These are phyloP conservation scores for Drechslera avenae DNA, from an alignment of 2,329 filamentous ascomycete genomes.

Conservation along the genomic window DNA sequence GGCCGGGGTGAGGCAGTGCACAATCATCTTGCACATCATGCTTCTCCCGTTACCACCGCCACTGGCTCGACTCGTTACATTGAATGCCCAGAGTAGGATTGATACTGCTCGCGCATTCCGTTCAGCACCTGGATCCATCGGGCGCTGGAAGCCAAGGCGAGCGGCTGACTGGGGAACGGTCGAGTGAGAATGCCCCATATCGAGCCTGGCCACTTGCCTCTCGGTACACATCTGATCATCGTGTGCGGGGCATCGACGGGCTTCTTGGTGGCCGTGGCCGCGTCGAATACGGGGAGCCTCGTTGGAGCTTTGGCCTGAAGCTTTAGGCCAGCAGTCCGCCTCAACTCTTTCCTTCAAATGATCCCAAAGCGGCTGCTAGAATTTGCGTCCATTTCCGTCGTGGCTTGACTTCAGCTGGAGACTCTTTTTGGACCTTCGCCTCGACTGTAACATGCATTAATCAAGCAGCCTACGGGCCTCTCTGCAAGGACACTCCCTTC, in stretches of 20 bases:
- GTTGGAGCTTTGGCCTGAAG: constrained; percentile 26
- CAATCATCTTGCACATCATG: constrained; percentile 20
- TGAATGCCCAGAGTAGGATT: constrained; percentile 5
- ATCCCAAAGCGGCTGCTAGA: constrained; percentile 20
- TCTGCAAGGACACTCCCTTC: constrained; percentile 29
- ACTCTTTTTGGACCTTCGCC: constrained; percentile 23
- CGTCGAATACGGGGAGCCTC: constrained; percentile 19
- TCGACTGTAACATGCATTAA: constrained; percentile 16
- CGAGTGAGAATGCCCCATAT: constrained; percentile 15
- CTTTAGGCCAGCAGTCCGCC: constrained; percentile 29
- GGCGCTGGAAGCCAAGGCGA: constrained; percentile 22
- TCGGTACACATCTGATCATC: constrained; percentile 24
- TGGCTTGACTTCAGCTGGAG: constrained; percentile 16
- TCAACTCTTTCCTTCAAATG: constrained; percentile 22
- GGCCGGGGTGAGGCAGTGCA: constrained; percentile 33
- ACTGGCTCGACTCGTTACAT: constrained; percentile 16
- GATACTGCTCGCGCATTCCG: constrained; percentile 6
- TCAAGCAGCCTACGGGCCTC: constrained; percentile 16
- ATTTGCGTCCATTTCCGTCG: constrained; percentile 31
- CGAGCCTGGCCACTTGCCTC: constrained; percentile 21
- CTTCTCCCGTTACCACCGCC: constrained; percentile 26
- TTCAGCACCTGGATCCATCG: background rate
- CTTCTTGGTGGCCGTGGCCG: constrained; percentile 28
- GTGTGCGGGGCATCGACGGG: constrained; percentile 25
- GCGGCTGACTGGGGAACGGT: constrained; percentile 18